A percentile compares a stretch with the other conserved stretches of the same genome.
These are phyloP conservation scores for Phlebopus sp. DNA, from an alignment of 1,284 basidiomycete genomes.

Conservation along the genomic window DNA sequence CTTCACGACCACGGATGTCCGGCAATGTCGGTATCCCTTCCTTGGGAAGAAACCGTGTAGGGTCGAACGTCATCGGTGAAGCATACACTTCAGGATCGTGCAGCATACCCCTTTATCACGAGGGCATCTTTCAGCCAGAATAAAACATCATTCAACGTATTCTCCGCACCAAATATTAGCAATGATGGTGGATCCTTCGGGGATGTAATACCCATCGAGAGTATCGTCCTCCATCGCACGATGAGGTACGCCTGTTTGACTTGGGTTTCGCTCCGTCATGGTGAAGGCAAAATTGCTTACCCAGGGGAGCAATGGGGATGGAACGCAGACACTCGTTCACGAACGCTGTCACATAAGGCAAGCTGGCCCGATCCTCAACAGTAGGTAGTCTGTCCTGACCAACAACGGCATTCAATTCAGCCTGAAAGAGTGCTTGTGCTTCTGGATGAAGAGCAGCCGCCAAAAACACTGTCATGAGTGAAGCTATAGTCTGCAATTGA, in stretches of 20 bases:
- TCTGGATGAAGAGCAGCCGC: no score
- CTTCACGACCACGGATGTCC: conserved; percentile 37
- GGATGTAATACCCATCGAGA: conserved; percentile 44
- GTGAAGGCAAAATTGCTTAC: conserved; percentile 1
- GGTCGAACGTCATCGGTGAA: conserved; percentile 38
- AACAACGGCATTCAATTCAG: conserved; percentile 35
- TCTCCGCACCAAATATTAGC: conserved; percentile 37
- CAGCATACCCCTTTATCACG: conserved; percentile 38
- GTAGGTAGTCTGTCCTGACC: conserved; percentile 34
- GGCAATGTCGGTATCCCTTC: conserved; percentile 24
- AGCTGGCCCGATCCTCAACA: conserved; percentile 32
- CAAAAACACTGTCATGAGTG: no score
- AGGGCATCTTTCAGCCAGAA: background rate
- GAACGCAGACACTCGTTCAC: conserved; percentile 37
- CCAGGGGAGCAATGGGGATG: conserved; percentile 26
- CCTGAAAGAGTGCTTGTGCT: conserved; percentile 24
- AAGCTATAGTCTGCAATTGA: no score
- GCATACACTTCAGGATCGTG: conserved; percentile 35
- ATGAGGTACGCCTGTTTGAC: conserved; percentile 35
- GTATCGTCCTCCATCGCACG: conserved; percentile 38
- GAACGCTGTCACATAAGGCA: conserved; percentile 38
- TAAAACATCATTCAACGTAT: conserved; percentile 8
- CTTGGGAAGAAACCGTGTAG: conserved; percentile 38
- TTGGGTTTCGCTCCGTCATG: no score
- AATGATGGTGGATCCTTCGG: conserved; percentile 43